Conservation (phyloP, 1,284 basidiomycete species). For the Peniophora sp. region DNA sequence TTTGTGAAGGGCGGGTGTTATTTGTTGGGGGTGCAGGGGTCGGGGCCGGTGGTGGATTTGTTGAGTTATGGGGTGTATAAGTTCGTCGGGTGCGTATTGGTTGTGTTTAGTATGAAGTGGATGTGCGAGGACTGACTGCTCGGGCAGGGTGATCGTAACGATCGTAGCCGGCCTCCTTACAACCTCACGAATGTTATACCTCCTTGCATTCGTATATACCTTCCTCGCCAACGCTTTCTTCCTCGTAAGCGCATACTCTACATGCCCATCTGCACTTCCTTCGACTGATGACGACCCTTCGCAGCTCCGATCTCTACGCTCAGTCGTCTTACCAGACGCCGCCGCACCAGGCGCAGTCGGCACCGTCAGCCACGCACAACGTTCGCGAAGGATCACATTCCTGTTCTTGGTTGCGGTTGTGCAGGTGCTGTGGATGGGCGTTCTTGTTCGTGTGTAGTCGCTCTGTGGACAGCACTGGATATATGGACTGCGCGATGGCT, state of each 20-base stretch:
- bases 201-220: constrained; percentile 72
- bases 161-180: constrained; percentile 56
- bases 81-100: constrained; percentile 77
- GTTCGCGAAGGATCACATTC: constrained; percentile 78
- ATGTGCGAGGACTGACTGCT: neutral
- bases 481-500: no score
- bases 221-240: constrained; percentile 92
- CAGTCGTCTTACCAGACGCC: constrained; percentile 73
- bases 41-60: constrained; percentile 63
- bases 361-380: constrained; percentile 74
- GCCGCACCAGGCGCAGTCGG: constrained; percentile 37
- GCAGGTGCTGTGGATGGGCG: constrained; percentile 80
- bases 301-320: constrained; percentile 86
- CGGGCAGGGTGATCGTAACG: constrained; percentile 61
- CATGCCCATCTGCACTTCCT: neutral
- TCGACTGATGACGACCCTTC: neutral
- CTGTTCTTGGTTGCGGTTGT: constrained; percentile 73
- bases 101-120: no score
- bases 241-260: constrained; percentile 46
- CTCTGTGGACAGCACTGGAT: no score
- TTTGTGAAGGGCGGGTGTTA: constrained; percentile 57
- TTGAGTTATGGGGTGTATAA: constrained; percentile 93
- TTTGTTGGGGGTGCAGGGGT: constrained; percentile 66
- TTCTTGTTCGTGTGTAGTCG: constrained; percentile 51
- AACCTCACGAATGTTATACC: constrained; percentile 59